phyloP scores from a whole-genome alignment of 139 green algal species.

The Chlorella ohadii region DNA sequence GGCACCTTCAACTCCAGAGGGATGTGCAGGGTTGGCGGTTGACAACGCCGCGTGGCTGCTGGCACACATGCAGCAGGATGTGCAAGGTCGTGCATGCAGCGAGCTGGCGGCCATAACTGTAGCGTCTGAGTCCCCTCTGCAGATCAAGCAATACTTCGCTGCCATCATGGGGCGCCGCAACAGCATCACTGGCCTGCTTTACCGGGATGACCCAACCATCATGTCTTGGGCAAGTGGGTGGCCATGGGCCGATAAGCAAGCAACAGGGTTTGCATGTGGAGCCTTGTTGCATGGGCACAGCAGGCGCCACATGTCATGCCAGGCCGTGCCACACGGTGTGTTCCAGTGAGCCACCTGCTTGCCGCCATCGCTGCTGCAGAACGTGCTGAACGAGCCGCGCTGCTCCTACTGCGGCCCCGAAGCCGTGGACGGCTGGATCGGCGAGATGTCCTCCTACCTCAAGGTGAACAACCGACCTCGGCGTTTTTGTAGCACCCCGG shows the following conservation, averaged over 20 bases:
- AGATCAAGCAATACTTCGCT: slow-evolving; percentile 58
- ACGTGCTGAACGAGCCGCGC: slow-evolving; percentile 59
- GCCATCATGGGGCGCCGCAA: slow-evolving; percentile 55
- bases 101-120: too few relatives aligned
- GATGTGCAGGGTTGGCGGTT: too few relatives aligned
- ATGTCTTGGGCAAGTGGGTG: slow-evolving; percentile 27
- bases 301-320: too few relatives aligned
- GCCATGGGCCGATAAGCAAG: too few relatives aligned
- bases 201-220: slow-evolving; percentile 70
- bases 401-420: slow-evolving; percentile 19
- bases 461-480: slow-evolving; percentile 17
- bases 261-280: too few relatives aligned
- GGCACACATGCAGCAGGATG: too few relatives aligned
- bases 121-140: not conserved
- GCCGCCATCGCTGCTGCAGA: not conserved
- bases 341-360: too few relatives aligned
- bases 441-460: slow-evolving; percentile 53
- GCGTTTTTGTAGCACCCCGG: too few relatives aligned
- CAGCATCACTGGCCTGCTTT: slow-evolving; percentile 58
- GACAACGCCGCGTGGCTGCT: too few relatives aligned
- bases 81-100: too few relatives aligned
- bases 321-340: too few relatives aligned
- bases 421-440: slow-evolving; percentile 44
- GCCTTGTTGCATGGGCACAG: too few relatives aligned
- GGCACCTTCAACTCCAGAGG: not conserved